Conservation (phyloP, 176 grass and related monocot species). For the Triticum dicoccoides region DNA sequence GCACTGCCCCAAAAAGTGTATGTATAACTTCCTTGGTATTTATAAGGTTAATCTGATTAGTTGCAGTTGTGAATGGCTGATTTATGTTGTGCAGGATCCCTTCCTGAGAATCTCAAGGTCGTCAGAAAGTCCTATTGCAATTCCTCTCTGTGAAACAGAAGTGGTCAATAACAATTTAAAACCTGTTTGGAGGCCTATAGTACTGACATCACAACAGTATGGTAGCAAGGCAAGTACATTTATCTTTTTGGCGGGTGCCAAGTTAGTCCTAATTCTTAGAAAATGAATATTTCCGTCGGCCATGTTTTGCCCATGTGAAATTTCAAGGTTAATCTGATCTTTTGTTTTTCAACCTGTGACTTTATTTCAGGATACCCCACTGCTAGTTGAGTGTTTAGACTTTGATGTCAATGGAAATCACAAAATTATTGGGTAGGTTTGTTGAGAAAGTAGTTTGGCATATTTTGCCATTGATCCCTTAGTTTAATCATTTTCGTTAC, state of each 20-base stretch:
- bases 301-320: background rate
- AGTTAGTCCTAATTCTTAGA: background rate
- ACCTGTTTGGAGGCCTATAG: conserved; percentile 80
- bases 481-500: conserved; percentile 25
- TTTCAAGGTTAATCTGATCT: conserved; percentile 12
- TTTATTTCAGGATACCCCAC: conserved; percentile 87
- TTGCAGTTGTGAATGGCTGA: background rate
- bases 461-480: conserved; percentile 9
- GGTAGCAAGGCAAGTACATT: conserved; percentile 73
- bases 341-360: conserved; percentile 1
- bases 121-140: conserved; percentile 50
- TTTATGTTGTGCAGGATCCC: conserved; percentile 65
- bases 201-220: conserved; percentile 78
- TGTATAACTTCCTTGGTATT: conserved; percentile 19
- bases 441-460: conserved; percentile 3
- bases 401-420: conserved; percentile 81
- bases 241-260: too few species aligned
- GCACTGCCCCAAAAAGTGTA: conserved; percentile 87
- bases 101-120: conserved; percentile 83
- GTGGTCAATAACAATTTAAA: conserved; percentile 66
- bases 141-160: conserved; percentile 91
- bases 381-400: conserved; percentile 92
- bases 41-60: background rate
- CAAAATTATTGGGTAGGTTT: conserved; percentile 65
- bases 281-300: conserved; percentile 3